Evolutionary conservation across 306 rosid genomes (phyloP), one percentile per base, ranked within the genome.

Genomic region (Ochetophila trinervis): DNA sequence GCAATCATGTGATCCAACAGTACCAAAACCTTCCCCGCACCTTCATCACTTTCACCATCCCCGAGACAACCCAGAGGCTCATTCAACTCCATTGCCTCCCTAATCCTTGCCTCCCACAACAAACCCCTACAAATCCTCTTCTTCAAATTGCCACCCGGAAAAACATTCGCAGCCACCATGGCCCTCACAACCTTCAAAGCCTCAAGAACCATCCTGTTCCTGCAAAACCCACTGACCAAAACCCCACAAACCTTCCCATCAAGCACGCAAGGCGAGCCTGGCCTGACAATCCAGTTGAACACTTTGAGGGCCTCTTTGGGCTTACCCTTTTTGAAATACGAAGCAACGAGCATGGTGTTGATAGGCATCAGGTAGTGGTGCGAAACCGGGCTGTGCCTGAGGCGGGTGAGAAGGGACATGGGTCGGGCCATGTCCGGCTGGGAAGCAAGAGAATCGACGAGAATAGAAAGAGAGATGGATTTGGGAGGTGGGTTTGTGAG

Each of bases 391-490:
- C 74, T 68, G 83, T 74, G 82, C 18, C 72, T 56, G 75, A 87
- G 90, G 14, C 75, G 88, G 45, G 82, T 76, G 82, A 87, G 86
- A 54, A 87, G 80, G 74, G 88, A 80, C 83, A 85, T 80, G 68
- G 95, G 50, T 1, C 66, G 82, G 45, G 79, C 53, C 70, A 75
- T 68, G 69, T 83, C 82, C 15, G 82, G 73, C 11, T 82, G 80
- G 65, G 84, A 71, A 73, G 88, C 61, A 60, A 87, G 89, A 36
- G 83, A 74, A 40, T 78, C 62, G 48, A 73, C 52, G 53, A 85
- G 78, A 21, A 74, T 27, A 32, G 85, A 62, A 47, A 85, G 68
- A 6, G 86, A 62, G 35, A 87, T 75, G 36, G 95, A 70, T 5
- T 78, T 58, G 60, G 76, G 85, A 34, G 85, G 65, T 17, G 88